Conservation (phyloP, 169 alveolate species). For the Eimeria acervulina region DNA sequence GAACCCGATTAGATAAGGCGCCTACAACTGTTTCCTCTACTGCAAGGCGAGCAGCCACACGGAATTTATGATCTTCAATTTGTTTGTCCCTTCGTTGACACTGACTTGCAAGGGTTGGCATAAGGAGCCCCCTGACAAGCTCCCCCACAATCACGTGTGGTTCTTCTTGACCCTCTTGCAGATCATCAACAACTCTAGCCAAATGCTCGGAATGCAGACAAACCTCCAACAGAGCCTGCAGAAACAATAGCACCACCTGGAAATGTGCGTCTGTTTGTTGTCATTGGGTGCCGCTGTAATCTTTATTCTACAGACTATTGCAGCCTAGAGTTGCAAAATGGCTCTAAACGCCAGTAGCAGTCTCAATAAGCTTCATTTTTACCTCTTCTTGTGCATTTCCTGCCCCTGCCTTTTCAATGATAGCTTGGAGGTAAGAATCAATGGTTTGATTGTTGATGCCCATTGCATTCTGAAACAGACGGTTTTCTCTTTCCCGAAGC, state of each 20-base stretch:
- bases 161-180: conserved; percentile 88
- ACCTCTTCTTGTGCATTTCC: conserved; percentile 75
- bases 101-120: conserved; percentile 94
- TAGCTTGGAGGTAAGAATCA: conserved; percentile 94
- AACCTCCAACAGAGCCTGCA: conserved; percentile 93
- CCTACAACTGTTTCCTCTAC: conserved; percentile 60
- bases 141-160: conserved; percentile 92
- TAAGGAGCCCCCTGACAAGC: conserved; percentile 92
- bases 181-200: conserved; percentile 90
- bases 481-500: conserved; percentile 95
- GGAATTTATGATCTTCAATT: conserved; percentile 67
- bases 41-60: conserved; percentile 74
- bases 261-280: background rate
- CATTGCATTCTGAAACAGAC: conserved; percentile 92
- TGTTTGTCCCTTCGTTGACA: conserved; percentile 76
- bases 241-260: background rate
- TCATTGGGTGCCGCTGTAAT: background rate
- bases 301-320: background rate
- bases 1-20: background rate
- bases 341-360: background rate
- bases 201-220: conserved; percentile 91
- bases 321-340: background rate
- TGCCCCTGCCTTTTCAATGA: conserved; percentile 78
- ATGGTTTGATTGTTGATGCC: conserved; percentile 95
- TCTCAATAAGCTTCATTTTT: background rate